Evolutionary conservation across 169 alveolate species (phyloP).

Genomic region (Eimeria maxima): DNA sequence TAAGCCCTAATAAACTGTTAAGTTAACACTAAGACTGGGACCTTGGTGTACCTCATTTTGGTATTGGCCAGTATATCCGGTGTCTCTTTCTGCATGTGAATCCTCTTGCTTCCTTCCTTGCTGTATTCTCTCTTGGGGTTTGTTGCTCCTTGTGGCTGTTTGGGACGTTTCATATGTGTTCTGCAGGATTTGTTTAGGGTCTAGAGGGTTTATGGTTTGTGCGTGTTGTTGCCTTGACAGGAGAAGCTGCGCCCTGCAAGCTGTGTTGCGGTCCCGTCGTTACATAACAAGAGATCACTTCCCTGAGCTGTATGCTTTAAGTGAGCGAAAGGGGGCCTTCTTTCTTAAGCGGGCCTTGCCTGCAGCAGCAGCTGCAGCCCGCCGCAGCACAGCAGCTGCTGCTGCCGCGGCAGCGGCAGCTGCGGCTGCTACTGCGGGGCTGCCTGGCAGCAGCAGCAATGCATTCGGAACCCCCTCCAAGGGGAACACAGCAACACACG

Average conservation of each 20-base stretch:
- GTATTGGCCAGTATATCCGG: no score
- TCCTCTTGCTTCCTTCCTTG: not conserved
- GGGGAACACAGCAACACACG: not conserved
- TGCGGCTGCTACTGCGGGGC: conserved; percentile 2
- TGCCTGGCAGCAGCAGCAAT: conserved; percentile 12
- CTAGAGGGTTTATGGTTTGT: not conserved
- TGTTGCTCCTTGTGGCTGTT: no score
- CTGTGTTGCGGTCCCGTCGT: conserved; percentile 67
- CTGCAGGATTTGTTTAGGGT: not conserved
- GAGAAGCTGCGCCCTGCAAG: conserved; percentile 73
- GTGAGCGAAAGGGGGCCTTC: conserved; percentile 67
- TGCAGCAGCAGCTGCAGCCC: conserved; percentile 48
- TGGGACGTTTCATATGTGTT: no score
- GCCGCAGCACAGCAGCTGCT: conserved; percentile 62
- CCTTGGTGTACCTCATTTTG: no score
- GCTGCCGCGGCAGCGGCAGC: conserved; percentile 12
- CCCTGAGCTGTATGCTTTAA: conserved; percentile 76
- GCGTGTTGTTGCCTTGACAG: no score
- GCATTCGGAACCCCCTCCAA: conserved; percentile 2
- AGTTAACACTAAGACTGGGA: no score
- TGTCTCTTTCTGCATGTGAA: no score
- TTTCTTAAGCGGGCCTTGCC: conserved; percentile 11
- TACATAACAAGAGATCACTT: conserved; percentile 56
- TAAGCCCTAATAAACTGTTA: no score
- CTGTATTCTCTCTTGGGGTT: not conserved